Conservation (phyloP, 2,329 filamentous ascomycete genomes). For the Ceratocystiopsis minuta region DNA sequence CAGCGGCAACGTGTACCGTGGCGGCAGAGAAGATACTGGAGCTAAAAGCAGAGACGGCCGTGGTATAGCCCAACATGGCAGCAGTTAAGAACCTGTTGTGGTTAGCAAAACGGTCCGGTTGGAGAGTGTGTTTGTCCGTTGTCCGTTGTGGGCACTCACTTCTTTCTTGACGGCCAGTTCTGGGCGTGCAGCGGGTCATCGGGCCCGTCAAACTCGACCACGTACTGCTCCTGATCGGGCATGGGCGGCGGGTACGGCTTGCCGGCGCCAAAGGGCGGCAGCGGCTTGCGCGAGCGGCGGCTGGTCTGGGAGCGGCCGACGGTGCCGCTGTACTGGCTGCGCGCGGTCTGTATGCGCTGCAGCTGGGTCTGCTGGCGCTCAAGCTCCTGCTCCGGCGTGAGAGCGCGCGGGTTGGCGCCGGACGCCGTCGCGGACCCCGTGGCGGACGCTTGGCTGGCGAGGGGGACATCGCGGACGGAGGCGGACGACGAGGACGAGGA, state of each 20-base stretch:
- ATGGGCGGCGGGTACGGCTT: slow-evolving; percentile 55
- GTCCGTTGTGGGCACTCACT: slow-evolving; percentile 40
- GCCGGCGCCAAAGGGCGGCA: slow-evolving; percentile 55
- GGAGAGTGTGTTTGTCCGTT: no score
- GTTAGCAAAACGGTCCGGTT: not conserved
- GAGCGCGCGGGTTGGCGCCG: slow-evolving; percentile 30
- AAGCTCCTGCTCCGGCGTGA: slow-evolving; percentile 46
- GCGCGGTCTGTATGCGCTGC: slow-evolving; percentile 51
- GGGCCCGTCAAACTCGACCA: slow-evolving; percentile 65
- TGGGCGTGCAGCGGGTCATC: slow-evolving; percentile 72
- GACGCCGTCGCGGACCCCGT: slow-evolving; percentile 19
- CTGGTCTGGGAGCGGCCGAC: slow-evolving; percentile 38
- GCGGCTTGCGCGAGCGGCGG: slow-evolving; percentile 31
- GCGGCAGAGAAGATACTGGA: slow-evolving; percentile 60
- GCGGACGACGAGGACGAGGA: slow-evolving; percentile 32
- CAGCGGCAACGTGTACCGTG: slow-evolving; percentile 33
- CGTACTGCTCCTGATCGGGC: slow-evolving; percentile 56
- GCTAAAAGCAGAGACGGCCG: slow-evolving; percentile 51
- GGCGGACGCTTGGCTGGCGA: slow-evolving; percentile 4
- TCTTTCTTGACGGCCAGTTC: slow-evolving; percentile 70
- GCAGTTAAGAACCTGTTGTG: slow-evolving; percentile 38
- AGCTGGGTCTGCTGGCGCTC: slow-evolving; percentile 53
- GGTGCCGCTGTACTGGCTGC: slow-evolving; percentile 52
- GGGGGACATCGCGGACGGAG: slow-evolving; percentile 16
- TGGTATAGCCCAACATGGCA: slow-evolving; percentile 54